Percentiles rank a stretch among this genome's conserved stretches.
phyloP scores from a whole-genome alignment of 768 basidiomycete genomes.

The Phylloporus sp. region DNA sequence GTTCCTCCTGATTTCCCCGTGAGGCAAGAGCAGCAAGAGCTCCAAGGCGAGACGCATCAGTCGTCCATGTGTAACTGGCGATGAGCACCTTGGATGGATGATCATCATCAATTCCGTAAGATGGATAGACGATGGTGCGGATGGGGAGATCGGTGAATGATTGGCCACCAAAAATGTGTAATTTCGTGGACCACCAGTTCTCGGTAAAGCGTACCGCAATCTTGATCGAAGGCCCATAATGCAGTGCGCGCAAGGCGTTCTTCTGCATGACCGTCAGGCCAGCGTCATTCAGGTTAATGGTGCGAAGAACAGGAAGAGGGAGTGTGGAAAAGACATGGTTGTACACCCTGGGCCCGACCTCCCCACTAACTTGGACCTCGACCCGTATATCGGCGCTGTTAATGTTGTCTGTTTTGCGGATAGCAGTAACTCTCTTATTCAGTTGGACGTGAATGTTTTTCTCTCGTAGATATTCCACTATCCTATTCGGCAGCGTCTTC shows the following conservation, averaged over 20 bases:
- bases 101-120: slow-evolving; percentile 29
- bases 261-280: slow-evolving; percentile 28
- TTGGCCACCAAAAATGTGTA: slow-evolving; percentile 38
- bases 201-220: slow-evolving; percentile 41
- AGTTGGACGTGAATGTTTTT: background rate
- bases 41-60: slow-evolving; percentile 37
- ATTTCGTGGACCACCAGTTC: slow-evolving; percentile 40
- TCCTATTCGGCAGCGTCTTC: background rate
- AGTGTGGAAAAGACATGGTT: slow-evolving; percentile 42
- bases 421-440: background rate
- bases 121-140: slow-evolving; percentile 43
- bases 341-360: no score
- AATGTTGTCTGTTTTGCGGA: no score
- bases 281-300: slow-evolving; percentile 30
- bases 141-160: slow-evolving; percentile 40
- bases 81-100: slow-evolving; percentile 32
- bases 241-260: slow-evolving; percentile 37
- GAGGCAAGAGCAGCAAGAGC: slow-evolving; percentile 36
- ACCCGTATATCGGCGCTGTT: no score
- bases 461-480: background rate
- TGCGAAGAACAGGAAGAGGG: slow-evolving; percentile 35
- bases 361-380: no score
- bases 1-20: background rate
- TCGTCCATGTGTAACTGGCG: slow-evolving; percentile 39
- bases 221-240: slow-evolving; percentile 38